Base-by-base conservation (phyloP, 2,329 filamentous ascomycete species). In the Ophiostoma quercus region DNA sequence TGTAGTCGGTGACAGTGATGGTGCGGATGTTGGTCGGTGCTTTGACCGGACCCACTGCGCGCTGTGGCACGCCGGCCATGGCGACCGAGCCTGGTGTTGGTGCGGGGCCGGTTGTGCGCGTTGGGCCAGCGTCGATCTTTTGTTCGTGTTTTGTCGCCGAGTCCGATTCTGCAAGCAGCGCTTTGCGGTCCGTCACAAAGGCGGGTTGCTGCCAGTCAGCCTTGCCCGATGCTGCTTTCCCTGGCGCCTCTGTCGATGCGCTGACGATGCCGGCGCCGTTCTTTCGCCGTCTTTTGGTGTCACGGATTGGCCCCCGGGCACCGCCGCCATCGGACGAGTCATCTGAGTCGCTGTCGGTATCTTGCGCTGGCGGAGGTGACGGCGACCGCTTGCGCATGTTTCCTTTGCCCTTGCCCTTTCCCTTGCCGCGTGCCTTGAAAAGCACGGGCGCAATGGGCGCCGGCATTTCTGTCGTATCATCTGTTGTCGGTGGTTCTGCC, bases 21-120 rank as follows among this genome's bases (percentile, higher is more conserved):
- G 91, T 96, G 68, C 95, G 88, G 70, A 99, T 89, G 76, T 98
- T 98, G 1, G 92, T 91, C 0, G 94, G 86, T 1, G 91, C 90
- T 79, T 97, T 97, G 72, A 96, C 85, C 0, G 95, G 95, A 0
- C 95, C 95, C 39, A 97, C 90, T 47, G 86, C 84, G n/a, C 67
- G 72, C 22, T 19, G 54, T 19, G 16, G 62, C 37, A 66, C 69
- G 39, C 65, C 69, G 19, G 67, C 69, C 25, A 39, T 41, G 25
- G 67, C 41, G 0, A 70, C 12, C 0, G 72, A 32, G 32, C 68
- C 65, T 8, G 71, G 68, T 16, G 63, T 66, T 9, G 68, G 37
- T n/a, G 67, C 29, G 4, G 67, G n/a, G 3, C 54, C 60, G 14
- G 39, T 25, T 8, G 96, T 85, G 22, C 57, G 57, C 25, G 25